Evolutionary conservation across 2,329 filamentous ascomycete genomes (phyloP).

Genomic region (Falciphora oryzae): DNA sequence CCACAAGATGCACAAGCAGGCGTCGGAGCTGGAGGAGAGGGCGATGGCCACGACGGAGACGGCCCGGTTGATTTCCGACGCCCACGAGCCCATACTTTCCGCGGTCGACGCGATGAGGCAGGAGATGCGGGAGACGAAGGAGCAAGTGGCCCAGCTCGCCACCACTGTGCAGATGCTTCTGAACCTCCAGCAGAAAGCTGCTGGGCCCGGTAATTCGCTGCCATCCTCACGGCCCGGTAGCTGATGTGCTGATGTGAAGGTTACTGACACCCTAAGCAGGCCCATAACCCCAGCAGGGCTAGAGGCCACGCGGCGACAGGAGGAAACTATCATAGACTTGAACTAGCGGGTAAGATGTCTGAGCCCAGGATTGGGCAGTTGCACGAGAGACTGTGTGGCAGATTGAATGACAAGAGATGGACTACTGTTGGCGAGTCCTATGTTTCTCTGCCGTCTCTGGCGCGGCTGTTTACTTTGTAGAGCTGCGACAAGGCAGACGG

Average conservation of each 20-base stretch:
- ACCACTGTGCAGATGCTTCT: background rate
- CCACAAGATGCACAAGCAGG: background rate
- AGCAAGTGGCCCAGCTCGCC: background rate
- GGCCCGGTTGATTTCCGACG: background rate
- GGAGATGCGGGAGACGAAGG: background rate
- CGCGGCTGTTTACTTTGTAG: too few species aligned
- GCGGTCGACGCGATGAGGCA: background rate
- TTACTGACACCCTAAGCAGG: background rate
- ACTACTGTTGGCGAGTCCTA: too few species aligned
- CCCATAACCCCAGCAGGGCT: background rate
- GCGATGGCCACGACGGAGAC: too few species aligned
- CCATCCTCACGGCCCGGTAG: background rate
- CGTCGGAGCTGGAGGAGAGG: background rate
- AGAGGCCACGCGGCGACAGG: background rate
- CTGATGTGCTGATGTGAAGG: background rate
- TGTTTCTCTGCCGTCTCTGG: background rate
- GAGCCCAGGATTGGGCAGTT: background rate
- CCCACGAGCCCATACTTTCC: background rate
- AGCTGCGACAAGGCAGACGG: too few species aligned
- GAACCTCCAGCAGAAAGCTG: background rate
- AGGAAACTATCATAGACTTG: background rate
- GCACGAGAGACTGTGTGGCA: background rate
- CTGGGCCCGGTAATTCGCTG: too few species aligned
- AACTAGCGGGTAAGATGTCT: too few species aligned
- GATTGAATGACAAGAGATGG: too few species aligned